A percentile compares a stretch with the other conserved stretches of the same genome.
Evolutionary conservation across 495 filamentous ascomycete genomes (phyloP).

Genomic region (Trichoderma orchidacearum): DNA sequence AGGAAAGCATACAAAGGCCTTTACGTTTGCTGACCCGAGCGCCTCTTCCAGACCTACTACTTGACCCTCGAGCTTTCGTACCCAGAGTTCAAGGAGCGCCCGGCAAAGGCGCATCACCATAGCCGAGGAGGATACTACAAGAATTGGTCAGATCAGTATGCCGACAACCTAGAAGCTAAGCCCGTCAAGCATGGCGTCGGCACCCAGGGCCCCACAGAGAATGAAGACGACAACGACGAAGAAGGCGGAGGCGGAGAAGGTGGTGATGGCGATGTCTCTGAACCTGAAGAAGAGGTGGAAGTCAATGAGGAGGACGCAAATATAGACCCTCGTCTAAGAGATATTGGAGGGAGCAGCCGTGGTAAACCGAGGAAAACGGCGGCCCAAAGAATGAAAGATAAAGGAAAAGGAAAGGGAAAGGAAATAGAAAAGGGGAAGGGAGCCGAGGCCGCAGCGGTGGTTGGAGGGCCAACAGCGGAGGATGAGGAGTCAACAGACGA

Average conservation of each 20-base stretch:
- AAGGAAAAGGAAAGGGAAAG: slow-evolving; percentile 2
- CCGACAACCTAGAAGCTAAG: slow-evolving; percentile 9
- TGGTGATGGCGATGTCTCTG: slow-evolving; percentile 16
- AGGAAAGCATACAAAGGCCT: too few relatives aligned
- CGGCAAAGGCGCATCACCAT: slow-evolving; percentile 15
- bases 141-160: slow-evolving; percentile 19
- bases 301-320: slow-evolving; percentile 5
- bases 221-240: slow-evolving; percentile 10
- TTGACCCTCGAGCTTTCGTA: slow-evolving; percentile 40
- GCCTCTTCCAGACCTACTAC: slow-evolving; percentile 34
- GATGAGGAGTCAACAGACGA: slow-evolving; percentile 1
- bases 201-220: background rate
- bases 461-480: background rate
- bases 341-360: slow-evolving; percentile 3
- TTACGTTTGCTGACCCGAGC: background rate
- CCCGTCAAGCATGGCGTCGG: slow-evolving; percentile 8
- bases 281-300: slow-evolving; percentile 7
- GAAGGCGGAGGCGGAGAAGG: slow-evolving; percentile 8
- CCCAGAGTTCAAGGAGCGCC: slow-evolving; percentile 26
- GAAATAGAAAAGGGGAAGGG: slow-evolving; percentile 1
- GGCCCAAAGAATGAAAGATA: background rate
- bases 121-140: slow-evolving; percentile 17
- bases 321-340: slow-evolving; percentile 7
- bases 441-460: background rate
- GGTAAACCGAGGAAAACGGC: background rate